Percentiles rank a stretch among this genome's conserved stretches.
Evolutionary conservation across 257 asterid genomes (phyloP).

Genomic region (Solanum paucissectum): DNA sequence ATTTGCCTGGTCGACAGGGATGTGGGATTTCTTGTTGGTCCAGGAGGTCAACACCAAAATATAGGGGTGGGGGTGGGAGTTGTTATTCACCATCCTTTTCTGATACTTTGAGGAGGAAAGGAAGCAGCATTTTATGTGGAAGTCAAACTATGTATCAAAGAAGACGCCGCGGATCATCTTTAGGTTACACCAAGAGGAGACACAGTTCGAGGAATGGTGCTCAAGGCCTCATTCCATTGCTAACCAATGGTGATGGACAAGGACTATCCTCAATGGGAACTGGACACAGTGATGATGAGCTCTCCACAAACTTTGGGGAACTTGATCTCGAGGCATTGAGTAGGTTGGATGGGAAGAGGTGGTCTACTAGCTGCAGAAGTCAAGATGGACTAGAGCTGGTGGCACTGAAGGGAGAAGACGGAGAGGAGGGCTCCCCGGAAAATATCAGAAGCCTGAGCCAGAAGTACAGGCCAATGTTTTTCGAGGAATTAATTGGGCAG

Average conservation of each 20-base stretch:
- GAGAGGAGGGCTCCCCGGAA: conserved; percentile 55
- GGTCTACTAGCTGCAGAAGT: conserved; percentile 84
- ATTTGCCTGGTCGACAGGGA: conserved; percentile 70
- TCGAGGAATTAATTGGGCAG: conserved; percentile 83
- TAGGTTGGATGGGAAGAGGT: conserved; percentile 71
- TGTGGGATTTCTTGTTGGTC: conserved; percentile 99
- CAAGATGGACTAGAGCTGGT: conserved; percentile 59
- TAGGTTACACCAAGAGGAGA: conserved; percentile 55
- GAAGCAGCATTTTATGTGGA: conserved; percentile 66
- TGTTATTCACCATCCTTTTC: conserved; percentile 83
- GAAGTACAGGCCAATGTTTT: conserved; percentile 81
- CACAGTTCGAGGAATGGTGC: conserved; percentile 27
- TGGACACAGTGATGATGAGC: conserved; percentile 59
- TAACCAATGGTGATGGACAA: conserved; percentile 37
- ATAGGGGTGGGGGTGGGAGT: conserved; percentile 57
- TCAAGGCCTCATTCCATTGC: conserved; percentile 66
- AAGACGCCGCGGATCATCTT: conserved; percentile 39
- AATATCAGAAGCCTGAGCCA: conserved; percentile 65
- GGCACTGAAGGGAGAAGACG: conserved; percentile 33
- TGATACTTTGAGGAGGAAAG: conserved; percentile 80
- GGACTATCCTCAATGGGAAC: conserved; percentile 52
- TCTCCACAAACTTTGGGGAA: conserved; percentile 64
- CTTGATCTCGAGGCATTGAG: conserved; percentile 83
- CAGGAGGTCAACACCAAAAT: conserved; percentile 82
- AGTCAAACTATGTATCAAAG: conserved; percentile 37